Evolutionary conservation across 345 rosid genomes (phyloP), one percentile per base, ranked within the genome.

Genomic region (Lepidium africanum): DNA sequence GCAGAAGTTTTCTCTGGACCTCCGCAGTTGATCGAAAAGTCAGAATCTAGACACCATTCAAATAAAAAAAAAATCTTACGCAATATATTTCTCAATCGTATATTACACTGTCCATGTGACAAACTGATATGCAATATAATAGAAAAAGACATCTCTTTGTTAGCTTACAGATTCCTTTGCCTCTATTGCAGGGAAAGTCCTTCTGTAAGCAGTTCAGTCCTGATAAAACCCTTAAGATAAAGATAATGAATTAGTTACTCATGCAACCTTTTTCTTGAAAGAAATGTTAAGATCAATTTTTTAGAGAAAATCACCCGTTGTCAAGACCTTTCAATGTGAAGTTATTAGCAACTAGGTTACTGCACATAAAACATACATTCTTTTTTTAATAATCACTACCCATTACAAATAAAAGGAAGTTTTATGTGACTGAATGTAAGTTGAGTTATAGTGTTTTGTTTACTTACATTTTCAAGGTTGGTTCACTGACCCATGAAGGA

Each of bases 331-430:
- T 3, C 23, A 21, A 21, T 21, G 23, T 1, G 23, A 91, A 85
- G 82, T 81, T 83, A 77, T 88, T 88, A 71, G 76, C 90, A 14
- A 91, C 85, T 27, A 86, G 54, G 77, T 85, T 91, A 21, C 92
- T 91, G 87, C 82, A 86, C 43, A 73, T 10, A 50, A 1, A 58
- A 67, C 39, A 74, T 39, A 59, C 35, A 30, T 1, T 42, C 51
- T 21, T 23, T 10, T 48, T 17, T 21, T 21, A 21, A 21, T 21
- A 21, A 1, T 21, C 23, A 1, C 23, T 1, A 21, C 23, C 1
- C 3, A 21, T 21, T 1, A 21, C 3, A 21, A 21, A 21, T n/a
- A n/a, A n/a, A n/a, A n/a, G n/a, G n/a, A n/a, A n/a, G n/a, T n/a
- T n/a, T n/a, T n/a, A n/a, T n/a, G n/a, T n/a, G n/a, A n/a, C n/a